Evolutionary conservation across 768 basidiomycete genomes (phyloP), one percentile per base, ranked within the genome.

Genomic region (Calocybe cyanea): DNA sequence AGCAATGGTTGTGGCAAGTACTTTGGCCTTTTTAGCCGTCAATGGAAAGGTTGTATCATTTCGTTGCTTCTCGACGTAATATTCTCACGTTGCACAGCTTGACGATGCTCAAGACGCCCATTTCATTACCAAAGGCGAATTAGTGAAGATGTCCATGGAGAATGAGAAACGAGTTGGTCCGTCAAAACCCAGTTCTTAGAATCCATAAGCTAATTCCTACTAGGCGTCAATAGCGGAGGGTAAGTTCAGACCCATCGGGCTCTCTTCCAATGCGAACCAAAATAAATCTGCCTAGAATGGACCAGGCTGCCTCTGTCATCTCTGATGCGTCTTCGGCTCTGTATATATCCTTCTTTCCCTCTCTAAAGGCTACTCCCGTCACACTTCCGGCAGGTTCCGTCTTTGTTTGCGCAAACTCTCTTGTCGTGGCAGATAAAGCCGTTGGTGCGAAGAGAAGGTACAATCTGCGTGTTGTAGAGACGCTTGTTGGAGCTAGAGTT

Each of bases 391-490:
- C 57, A 44, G 71, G 69, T 20, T 74, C 78, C 0, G 76, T 81
- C 11, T 85, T 88, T 57, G 83, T 90, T 45, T 79, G 81, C 58
- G 83, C 87, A n/a, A 89, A 91, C 68, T 89, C 89, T 14, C 80
- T 91, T 31, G 82, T 90, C 25, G 79, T 85, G 18, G 80, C 87
- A 21, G 85, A 92, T 61, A 92, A 94, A 63, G 80, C 81, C 1
- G 73, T 81, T 44, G 81, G 80, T 28, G 87, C 89, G 1, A 87
- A 84, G 54, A 76, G 73, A 28, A 76, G 82, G 36, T 94, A 95
- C 70, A 95, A 96, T 59, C 72, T 94, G 13, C 88, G 90, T 25
- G 92, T 93, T 25, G 87, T 94, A n/a, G 92, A 96, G 63, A 88
- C 85, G 0, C 81, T 92, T 15, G 83, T 82, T 28, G 85, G 81